Conservation (phyloP, 2,329 filamentous ascomycete species). For the Verticillium nubilum region DNA sequence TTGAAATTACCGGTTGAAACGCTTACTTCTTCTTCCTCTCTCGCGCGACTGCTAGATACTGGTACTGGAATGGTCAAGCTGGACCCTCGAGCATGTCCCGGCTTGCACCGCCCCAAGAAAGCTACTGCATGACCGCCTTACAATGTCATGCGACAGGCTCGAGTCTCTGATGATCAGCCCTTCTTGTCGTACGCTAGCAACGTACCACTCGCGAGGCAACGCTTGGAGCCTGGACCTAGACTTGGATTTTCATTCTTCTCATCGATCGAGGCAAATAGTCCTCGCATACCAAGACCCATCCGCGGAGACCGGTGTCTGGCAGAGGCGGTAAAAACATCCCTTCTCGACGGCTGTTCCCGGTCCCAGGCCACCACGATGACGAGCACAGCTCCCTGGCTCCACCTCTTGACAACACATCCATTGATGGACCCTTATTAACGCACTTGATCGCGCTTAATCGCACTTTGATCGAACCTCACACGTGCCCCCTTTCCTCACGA, state of each 20-base stretch:
- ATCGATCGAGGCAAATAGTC: not conserved
- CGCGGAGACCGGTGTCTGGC: not conserved
- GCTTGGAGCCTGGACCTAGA: not conserved
- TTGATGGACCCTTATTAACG: not conserved
- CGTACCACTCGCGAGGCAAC: not conserved
- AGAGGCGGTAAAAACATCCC: not conserved
- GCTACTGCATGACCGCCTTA: not conserved
- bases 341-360: not conserved
- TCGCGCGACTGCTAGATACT: no score
- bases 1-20: not conserved
- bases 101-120: not conserved
- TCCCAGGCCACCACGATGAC: not conserved
- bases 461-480: not conserved
- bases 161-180: not conserved
- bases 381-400: not conserved
- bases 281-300: not conserved
- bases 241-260: not conserved
- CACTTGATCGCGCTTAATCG: no score
- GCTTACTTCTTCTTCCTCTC: not conserved
- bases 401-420: not conserved
- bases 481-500: not conserved
- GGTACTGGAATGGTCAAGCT: not conserved
- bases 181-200: not conserved
- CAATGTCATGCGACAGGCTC: not conserved
- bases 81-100: not conserved